These are phyloP conservation scores for Coemansia sp. DNA, from an alignment of 192 early-diverging fungal species.

Conservation along the genomic window DNA sequence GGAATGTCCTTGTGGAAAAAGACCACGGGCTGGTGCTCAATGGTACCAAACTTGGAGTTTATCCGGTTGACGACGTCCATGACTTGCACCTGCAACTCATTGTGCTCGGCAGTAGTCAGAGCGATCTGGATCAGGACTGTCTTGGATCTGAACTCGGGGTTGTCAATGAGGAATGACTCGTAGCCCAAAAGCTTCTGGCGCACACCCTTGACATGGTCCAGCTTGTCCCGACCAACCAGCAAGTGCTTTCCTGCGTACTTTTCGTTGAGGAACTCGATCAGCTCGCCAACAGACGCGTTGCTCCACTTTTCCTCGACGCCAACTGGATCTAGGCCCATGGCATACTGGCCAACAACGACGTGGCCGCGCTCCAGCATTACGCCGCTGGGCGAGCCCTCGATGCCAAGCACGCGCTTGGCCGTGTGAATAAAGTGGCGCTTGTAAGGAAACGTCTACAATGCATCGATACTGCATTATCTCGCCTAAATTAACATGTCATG, in stretches of 20 bases:
- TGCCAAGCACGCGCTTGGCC: conserved; percentile 82
- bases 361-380: conserved; percentile 75
- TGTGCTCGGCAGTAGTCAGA: conserved; percentile 85
- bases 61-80: conserved; percentile 89
- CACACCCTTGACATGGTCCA: conserved; percentile 95
- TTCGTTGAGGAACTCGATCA: conserved; percentile 73
- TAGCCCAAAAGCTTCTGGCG: conserved; percentile 92
- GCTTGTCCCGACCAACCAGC: conserved; percentile 92
- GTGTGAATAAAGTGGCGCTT: conserved; percentile 86
- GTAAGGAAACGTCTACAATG: conserved; percentile 86
- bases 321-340: conserved; percentile 88
- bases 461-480: conserved; percentile 14
- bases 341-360: conserved; percentile 88
- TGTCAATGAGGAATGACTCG: conserved; percentile 79
- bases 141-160: conserved; percentile 90
- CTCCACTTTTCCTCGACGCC: conserved; percentile 68
- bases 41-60: conserved; percentile 86
- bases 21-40: conserved; percentile 88
- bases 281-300: conserved; percentile 69
- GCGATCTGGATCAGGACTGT: conserved; percentile 95
- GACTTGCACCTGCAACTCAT: conserved; percentile 82
- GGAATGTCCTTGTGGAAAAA: conserved; percentile 91
- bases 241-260: conserved; percentile 91
- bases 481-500: conserved; percentile 24
- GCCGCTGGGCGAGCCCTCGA: conserved; percentile 83